phyloP scores from a whole-genome alignment of 2,329 filamentous ascomycete species.

The Beauveria australis region DNA sequence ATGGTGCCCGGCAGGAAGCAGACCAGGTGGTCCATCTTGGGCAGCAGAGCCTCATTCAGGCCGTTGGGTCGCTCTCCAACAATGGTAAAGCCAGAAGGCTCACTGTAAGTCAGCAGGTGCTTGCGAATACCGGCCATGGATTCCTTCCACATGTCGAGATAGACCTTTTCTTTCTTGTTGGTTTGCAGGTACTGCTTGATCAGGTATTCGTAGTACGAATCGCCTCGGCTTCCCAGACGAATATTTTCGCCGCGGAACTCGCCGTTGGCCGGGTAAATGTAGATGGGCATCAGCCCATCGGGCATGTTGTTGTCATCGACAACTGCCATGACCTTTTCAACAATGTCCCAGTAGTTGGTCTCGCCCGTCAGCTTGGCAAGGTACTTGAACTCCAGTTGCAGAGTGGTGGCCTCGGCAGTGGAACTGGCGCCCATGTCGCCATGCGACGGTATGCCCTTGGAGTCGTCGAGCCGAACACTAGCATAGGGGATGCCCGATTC shows the following conservation, averaged over 20 bases:
- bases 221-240: conserved; percentile 83
- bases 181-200: conserved; percentile 98
- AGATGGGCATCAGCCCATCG: conserved; percentile 87
- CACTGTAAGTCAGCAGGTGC: conserved; percentile 83
- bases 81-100: conserved; percentile 73
- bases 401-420: conserved; percentile 82
- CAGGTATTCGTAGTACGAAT: conserved; percentile 98
- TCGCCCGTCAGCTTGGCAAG: conserved; percentile 91
- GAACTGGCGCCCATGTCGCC: conserved; percentile 81
- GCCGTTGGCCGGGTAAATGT: conserved; percentile 71
- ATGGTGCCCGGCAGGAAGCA: conserved; percentile 98
- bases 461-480: conserved; percentile 77
- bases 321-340: conserved; percentile 84
- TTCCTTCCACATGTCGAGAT: conserved; percentile 90
- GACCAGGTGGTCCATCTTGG: conserved; percentile 97
- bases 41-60: conserved; percentile 54
- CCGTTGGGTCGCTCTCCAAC: conserved; percentile 79
- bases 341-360: conserved; percentile 82
- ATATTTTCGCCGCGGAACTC: conserved; percentile 79
- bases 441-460: conserved; percentile 71
- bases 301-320: conserved; percentile 72
- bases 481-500: conserved; percentile 80
- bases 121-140: conserved; percentile 78
- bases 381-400: conserved; percentile 97
- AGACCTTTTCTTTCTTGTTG: conserved; percentile 73